phyloP scores from a whole-genome alignment of 805 yeast species.

The Metschnikowia lunata region DNA sequence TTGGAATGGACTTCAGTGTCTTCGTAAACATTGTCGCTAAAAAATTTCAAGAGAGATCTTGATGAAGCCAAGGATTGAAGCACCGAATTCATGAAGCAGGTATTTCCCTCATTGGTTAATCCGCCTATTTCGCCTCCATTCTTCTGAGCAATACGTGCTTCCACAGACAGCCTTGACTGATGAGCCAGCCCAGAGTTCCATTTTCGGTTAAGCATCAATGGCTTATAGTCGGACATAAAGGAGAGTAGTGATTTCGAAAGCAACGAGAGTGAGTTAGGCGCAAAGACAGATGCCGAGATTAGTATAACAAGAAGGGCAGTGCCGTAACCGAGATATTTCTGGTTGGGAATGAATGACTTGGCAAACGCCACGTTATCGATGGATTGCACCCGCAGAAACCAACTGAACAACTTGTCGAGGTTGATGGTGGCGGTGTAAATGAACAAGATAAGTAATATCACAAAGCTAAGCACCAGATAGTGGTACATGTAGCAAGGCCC shows the following conservation, averaged over 20 bases:
- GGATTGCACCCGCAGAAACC: background rate
- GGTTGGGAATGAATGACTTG: background rate
- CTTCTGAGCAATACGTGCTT: conserved; percentile 40
- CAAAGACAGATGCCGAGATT: conserved; percentile 3
- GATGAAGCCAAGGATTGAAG: conserved; percentile 80
- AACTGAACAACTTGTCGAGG: background rate
- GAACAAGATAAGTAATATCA: conserved; percentile 3
- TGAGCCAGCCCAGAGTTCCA: conserved; percentile 3
- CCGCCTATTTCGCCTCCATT: conserved; percentile 82
- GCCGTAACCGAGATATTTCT: conserved; percentile 7
- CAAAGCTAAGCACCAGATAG: background rate
- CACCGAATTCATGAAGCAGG: conserved; percentile 92
- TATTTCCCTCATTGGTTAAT: conserved; percentile 82
- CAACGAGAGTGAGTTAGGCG: conserved; percentile 3
- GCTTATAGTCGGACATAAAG: conserved; percentile 6
- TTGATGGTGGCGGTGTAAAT: conserved; percentile 1
- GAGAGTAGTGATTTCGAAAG: conserved; percentile 2
- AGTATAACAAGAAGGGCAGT: conserved; percentile 10
- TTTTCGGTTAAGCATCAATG: conserved; percentile 2
- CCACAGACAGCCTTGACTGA: conserved; percentile 16
- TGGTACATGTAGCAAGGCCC: conserved; percentile 3
- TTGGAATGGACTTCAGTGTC: conserved; percentile 25
- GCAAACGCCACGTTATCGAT: conserved; percentile 1
- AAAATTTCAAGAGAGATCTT: conserved; percentile 50
- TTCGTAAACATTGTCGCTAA: conserved; percentile 38